Conservation (phyloP, 2,329 filamentous ascomycete species). For the Aspergillus fijiensis region DNA sequence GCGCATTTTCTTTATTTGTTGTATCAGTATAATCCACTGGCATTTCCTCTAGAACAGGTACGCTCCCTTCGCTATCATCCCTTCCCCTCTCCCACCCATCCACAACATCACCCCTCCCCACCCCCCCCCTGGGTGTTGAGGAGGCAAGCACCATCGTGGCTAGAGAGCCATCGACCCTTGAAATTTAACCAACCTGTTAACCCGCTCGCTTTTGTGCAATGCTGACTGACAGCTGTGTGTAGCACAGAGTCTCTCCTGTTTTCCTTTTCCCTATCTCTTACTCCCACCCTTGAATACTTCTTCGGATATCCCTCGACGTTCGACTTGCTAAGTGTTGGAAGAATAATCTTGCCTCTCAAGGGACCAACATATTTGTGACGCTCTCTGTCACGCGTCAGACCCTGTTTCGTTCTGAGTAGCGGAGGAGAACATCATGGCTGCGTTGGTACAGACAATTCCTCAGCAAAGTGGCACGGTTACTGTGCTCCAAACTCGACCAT, state of each 20-base stretch:
- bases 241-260: conserved; percentile 21
- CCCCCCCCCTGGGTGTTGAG: conserved; percentile 7
- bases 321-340: conserved; percentile 13
- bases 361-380: conserved; percentile 16
- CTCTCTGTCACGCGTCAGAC: conserved; percentile 23
- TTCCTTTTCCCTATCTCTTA: conserved; percentile 23
- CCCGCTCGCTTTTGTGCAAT: conserved; percentile 20
- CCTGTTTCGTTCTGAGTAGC: conserved; percentile 17
- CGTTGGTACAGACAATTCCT: conserved; percentile 77
- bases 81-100: conserved; percentile 1
- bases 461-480: conserved; percentile 71
- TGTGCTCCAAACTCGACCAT: conserved; percentile 72
- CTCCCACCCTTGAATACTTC: conserved; percentile 5
- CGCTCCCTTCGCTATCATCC: conserved; percentile 2
- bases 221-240: conserved; percentile 27
- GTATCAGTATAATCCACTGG: conserved; percentile 34
- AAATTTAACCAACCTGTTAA: conserved; percentile 15
- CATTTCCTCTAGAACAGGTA: conserved; percentile 34
- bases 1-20: conserved; percentile 27
- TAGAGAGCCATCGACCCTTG: conserved; percentile 10
- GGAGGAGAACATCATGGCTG: conserved; percentile 66
- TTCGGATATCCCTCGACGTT: conserved; percentile 21
- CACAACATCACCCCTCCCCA: neutral
- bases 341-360: conserved; percentile 11
- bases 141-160: conserved; percentile 7